Conservation (phyloP, 169 alveolate genomes). For the Perkinsus marinus region DNA sequence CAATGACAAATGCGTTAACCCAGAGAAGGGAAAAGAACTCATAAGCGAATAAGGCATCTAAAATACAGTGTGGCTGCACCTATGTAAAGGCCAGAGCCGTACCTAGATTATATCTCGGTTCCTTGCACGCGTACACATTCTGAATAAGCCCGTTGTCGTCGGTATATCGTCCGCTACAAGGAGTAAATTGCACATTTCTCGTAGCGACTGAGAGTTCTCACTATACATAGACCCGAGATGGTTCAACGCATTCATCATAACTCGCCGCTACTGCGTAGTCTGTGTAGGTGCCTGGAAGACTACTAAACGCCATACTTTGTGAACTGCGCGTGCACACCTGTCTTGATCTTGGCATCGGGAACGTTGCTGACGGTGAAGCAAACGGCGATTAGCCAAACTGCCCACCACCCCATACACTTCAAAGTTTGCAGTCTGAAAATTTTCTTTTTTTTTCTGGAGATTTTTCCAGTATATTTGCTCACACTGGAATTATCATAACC, state of each 20-base stretch:
- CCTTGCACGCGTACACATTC: not conserved
- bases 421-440: not conserved
- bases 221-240: not conserved
- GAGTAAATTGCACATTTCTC: not conserved
- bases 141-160: not conserved
- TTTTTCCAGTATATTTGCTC: no score
- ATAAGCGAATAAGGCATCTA: constrained; percentile 26
- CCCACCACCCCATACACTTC: constrained; percentile 1
- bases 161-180: not conserved
- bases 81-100: no score
- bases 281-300: not conserved
- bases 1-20: constrained; percentile 62
- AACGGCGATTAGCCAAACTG: constrained; percentile 41
- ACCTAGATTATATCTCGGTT: not conserved
- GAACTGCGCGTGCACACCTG: constrained; percentile 7
- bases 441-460: no score
- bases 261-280: not conserved
- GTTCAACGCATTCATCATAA: not conserved
- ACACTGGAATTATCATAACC: constrained; percentile 49
- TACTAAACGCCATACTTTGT: not conserved
- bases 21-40: constrained; percentile 55
- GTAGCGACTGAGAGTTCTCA: not conserved
- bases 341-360: constrained; percentile 15
- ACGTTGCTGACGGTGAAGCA: constrained; percentile 40
- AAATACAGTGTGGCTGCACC: not conserved